A percentile compares a stretch with the other conserved stretches of the same genome.
These are phyloP conservation scores for Metrosideros polymorpha DNA, from an alignment of 441 rosid genomes.

Conservation along the genomic window DNA sequence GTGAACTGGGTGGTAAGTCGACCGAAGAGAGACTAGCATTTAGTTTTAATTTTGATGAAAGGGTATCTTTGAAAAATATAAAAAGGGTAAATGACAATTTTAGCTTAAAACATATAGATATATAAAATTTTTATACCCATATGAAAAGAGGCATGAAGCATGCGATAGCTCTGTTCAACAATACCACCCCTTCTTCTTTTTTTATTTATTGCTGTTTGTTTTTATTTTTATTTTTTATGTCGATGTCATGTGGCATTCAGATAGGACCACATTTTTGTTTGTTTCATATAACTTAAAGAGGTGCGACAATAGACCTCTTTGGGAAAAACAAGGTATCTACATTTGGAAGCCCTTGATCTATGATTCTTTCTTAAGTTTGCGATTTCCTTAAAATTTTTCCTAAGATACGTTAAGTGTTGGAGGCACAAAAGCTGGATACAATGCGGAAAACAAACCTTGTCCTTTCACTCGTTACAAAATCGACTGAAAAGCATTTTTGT, in stretches of 20 bases:
- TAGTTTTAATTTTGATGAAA: background rate
- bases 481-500: fast-evolving
- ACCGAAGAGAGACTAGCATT: background rate
- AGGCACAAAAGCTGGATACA: background rate
- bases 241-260: background rate
- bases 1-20: background rate
- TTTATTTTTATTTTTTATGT: background rate
- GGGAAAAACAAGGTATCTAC: background rate
- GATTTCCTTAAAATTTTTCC: background rate
- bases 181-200: fast-evolving
- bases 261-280: background rate
- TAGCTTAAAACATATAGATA: background rate
- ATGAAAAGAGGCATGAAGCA: background rate
- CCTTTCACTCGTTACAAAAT: background rate
- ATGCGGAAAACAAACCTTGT: background rate
- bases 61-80: background rate
- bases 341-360: background rate
- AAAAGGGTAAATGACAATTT: background rate
- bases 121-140: background rate
- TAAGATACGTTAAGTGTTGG: background rate
- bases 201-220: no score
- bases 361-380: background rate
- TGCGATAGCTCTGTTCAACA: background rate
- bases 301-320: background rate
- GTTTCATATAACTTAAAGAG: background rate